phyloP scores from a whole-genome alignment of 805 yeast genomes.

The Suhomyces vadensis region DNA sequence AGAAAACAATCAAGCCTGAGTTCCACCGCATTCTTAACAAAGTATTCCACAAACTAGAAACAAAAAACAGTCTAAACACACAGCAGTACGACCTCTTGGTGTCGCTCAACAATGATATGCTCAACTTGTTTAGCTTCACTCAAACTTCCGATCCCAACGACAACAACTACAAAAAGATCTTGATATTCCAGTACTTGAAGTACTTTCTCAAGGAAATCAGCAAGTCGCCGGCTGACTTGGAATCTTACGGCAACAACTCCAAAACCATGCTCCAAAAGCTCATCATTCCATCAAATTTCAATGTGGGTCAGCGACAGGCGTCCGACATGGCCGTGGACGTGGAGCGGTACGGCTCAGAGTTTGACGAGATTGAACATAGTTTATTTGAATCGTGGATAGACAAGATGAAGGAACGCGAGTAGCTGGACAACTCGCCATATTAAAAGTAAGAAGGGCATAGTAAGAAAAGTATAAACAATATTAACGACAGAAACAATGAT shows the following conservation, averaged over 20 bases:
- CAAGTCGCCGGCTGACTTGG: slow-evolving; percentile 14
- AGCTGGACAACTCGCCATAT: slow-evolving; percentile 1
- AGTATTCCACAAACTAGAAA: slow-evolving; percentile 30
- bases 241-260: slow-evolving; percentile 7
- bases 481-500: no score
- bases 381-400: slow-evolving; percentile 45
- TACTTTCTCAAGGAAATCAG: slow-evolving; percentile 39
- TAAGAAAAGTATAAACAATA: no score
- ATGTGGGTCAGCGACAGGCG: slow-evolving; percentile 2
- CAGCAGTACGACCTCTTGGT: slow-evolving; percentile 32
- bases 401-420: slow-evolving; percentile 28
- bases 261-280: slow-evolving; percentile 28
- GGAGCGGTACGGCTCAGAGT: slow-evolving; percentile 10
- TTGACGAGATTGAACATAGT: slow-evolving; percentile 44
- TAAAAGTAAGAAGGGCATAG: no score
- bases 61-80: slow-evolving; percentile 30
- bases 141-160: slow-evolving; percentile 18
- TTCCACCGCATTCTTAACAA: slow-evolving; percentile 19
- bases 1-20: slow-evolving; percentile 15
- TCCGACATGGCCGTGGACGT: slow-evolving; percentile 1
- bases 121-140: slow-evolving; percentile 22
- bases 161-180: slow-evolving; percentile 22
- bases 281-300: slow-evolving; percentile 35
- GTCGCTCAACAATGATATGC: slow-evolving; percentile 19
- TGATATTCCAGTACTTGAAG: slow-evolving; percentile 42